These are phyloP conservation scores for Xylaria sp. DNA, from an alignment of 2,329 filamentous ascomycete genomes.

Conservation along the genomic window DNA sequence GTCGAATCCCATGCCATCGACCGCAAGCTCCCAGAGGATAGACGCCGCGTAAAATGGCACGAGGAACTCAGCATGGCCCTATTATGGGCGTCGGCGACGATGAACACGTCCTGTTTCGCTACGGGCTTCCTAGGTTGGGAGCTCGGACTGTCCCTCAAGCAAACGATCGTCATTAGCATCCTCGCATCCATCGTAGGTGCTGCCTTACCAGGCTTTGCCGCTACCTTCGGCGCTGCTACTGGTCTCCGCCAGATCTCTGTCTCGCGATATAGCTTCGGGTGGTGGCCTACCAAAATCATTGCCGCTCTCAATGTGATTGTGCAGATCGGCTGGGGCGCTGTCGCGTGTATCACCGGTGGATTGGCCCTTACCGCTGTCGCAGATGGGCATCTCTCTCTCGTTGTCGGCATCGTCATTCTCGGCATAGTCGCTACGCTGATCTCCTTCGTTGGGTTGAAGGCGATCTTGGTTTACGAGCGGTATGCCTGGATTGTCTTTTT, in stretches of 20 bases:
- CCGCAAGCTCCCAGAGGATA: constrained; percentile 59
- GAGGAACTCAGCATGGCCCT: constrained; percentile 57
- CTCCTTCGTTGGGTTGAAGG: constrained; percentile 63
- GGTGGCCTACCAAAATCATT: constrained; percentile 62
- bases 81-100: constrained; percentile 63
- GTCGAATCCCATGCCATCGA: constrained; percentile 60
- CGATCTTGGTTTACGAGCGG: constrained; percentile 61
- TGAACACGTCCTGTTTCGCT: constrained; percentile 63
- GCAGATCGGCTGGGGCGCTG: constrained; percentile 62
- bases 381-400: constrained; percentile 57
- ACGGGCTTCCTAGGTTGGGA: constrained; percentile 63
- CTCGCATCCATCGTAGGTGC: constrained; percentile 59
- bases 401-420: constrained; percentile 65
- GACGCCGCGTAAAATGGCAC: constrained; percentile 49
- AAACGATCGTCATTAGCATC: constrained; percentile 58
- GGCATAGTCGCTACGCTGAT: constrained; percentile 61
- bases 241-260: constrained; percentile 64
- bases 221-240: constrained; percentile 61
- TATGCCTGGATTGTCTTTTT: constrained; percentile 62
- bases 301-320: constrained; percentile 62
- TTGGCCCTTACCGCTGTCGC: constrained; percentile 60
- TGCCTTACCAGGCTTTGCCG: constrained; percentile 59
- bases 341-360: constrained; percentile 64
- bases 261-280: constrained; percentile 61
- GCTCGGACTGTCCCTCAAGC: constrained; percentile 58